These are phyloP conservation scores for Aotearoamyces nothofagi DNA, from an alignment of 2,329 filamentous ascomycete species.

Conservation along the genomic window DNA sequence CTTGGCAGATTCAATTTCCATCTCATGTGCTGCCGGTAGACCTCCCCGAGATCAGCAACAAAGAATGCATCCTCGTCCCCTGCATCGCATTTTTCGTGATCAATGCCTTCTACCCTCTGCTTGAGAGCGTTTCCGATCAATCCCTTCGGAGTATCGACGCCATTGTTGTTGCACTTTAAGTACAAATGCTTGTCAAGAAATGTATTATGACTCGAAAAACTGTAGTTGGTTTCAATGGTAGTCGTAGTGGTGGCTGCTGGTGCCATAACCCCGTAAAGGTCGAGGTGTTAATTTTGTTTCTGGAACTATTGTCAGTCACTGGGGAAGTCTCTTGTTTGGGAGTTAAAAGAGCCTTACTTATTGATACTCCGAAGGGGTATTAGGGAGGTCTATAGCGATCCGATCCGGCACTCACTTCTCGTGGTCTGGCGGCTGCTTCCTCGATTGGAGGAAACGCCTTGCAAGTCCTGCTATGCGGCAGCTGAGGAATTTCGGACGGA, in stretches of 20 bases:
- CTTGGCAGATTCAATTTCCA: conserved; percentile 92
- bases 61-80: conserved; percentile 98
- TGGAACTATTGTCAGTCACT: not conserved
- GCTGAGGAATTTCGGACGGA: conserved; percentile 58
- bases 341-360: too few species aligned
- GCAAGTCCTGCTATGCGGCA: conserved; percentile 99
- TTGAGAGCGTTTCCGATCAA: conserved; percentile 79
- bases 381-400: conserved; percentile 94
- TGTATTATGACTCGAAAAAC: conserved; percentile 15
- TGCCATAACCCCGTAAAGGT: conserved; percentile 38
- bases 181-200: conserved; percentile 17
- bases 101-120: conserved; percentile 67
- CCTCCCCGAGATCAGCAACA: conserved; percentile 92
- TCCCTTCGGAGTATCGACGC: conserved; percentile 43
- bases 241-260: conserved; percentile 48
- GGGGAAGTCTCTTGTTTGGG: too few species aligned
- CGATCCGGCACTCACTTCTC: conserved; percentile 80
- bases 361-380: conserved; percentile 29
- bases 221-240: conserved; percentile 26
- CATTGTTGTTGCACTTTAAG: conserved; percentile 12
- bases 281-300: conserved; percentile 8
- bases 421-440: conserved; percentile 99
- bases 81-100: conserved; percentile 75
- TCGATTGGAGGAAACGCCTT: conserved; percentile 98
- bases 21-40: conserved; percentile 95